Evolutionary conservation across 164 flowering plant genomes (phyloP).

Genomic region (Houttuynia cordata): DNA sequence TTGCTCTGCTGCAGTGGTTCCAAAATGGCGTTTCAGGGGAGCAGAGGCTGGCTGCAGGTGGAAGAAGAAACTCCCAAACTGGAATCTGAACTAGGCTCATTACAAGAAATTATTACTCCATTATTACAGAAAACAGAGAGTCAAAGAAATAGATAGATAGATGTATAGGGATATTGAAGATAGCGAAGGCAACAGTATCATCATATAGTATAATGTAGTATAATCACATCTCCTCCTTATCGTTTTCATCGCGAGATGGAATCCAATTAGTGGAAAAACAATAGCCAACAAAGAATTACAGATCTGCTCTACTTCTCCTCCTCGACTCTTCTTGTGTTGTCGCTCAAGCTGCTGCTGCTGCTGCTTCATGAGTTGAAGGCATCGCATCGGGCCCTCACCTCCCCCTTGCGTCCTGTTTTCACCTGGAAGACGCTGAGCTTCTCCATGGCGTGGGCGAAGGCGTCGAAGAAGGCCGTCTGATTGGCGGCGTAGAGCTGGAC

Average conservation of each 20-base stretch:
- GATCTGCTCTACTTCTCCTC: not conserved
- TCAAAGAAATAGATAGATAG: too few relatives aligned
- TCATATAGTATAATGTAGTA: not conserved
- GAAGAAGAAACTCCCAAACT: too few relatives aligned
- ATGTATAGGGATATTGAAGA: not conserved
- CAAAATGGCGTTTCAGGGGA: too few relatives aligned
- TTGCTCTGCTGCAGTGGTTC: too few relatives aligned
- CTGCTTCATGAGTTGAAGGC: slow-evolving; percentile 20
- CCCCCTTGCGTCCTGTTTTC: slow-evolving; percentile 42
- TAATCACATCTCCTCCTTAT: not conserved
- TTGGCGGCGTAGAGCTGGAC: slow-evolving; percentile 43
- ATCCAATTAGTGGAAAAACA: not conserved
- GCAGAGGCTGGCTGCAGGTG: too few relatives aligned
- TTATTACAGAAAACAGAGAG: too few relatives aligned
- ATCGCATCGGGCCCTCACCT: slow-evolving; percentile 53
- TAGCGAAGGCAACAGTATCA: not conserved
- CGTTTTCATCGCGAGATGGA: not conserved
- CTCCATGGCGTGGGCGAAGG: slow-evolving; percentile 48
- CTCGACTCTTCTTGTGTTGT: not conserved
- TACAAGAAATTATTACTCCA: too few relatives aligned
- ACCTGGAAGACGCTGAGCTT: slow-evolving; percentile 34
- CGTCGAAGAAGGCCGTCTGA: slow-evolving; percentile 40
- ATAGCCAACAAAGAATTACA: not conserved
- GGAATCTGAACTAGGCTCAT: too few relatives aligned
- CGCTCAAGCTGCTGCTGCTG: not conserved